A percentile compares a stretch with the other conserved stretches of the same genome.
Conservation (phyloP, 805 yeast species). For the Metschnikowia cerradonensis region DNA sequence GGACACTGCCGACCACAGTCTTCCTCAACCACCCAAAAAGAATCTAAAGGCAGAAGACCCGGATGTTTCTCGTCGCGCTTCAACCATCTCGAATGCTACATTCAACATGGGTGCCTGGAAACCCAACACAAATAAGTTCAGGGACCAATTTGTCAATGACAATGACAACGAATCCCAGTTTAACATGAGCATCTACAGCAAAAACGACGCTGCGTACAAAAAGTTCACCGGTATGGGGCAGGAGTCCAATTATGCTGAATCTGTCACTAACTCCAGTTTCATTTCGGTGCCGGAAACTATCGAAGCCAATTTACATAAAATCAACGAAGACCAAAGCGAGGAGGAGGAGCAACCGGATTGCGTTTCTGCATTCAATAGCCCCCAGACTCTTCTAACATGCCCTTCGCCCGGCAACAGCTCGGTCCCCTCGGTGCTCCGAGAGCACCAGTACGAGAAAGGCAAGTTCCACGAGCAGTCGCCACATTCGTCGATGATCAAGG, state of each 20-base stretch:
- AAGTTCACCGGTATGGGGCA: slow-evolving; percentile 30
- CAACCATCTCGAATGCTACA: slow-evolving; percentile 28
- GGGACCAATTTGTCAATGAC: slow-evolving; percentile 47
- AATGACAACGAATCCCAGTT: slow-evolving; percentile 36
- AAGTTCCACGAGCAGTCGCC: slow-evolving; percentile 14
- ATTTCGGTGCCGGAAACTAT: slow-evolving; percentile 41
- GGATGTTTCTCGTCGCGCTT: slow-evolving; percentile 26
- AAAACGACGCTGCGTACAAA: slow-evolving; percentile 25
- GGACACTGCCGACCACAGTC: neutral
- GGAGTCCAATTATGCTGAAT: slow-evolving; percentile 17
- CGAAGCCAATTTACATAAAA: slow-evolving; percentile 34
- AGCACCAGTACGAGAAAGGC: slow-evolving; percentile 9
- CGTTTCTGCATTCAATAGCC: slow-evolving; percentile 8
- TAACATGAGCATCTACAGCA: slow-evolving; percentile 15
- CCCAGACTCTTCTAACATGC: neutral
- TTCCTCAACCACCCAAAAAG: neutral
- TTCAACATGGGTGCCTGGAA: slow-evolving; percentile 54
- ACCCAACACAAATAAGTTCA: slow-evolving; percentile 49
- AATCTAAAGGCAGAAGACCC: neutral
- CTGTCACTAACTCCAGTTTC: slow-evolving; percentile 13
- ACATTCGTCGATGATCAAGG: slow-evolving; percentile 4
- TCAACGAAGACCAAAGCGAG: slow-evolving; percentile 29
- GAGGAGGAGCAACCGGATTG: slow-evolving; percentile 15
- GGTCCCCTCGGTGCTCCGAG: slow-evolving; percentile 13
- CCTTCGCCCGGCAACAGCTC: slow-evolving; percentile 6